Evolutionary conservation across 1,284 basidiomycete species (phyloP).

Genomic region (Ustilago hordei): DNA sequence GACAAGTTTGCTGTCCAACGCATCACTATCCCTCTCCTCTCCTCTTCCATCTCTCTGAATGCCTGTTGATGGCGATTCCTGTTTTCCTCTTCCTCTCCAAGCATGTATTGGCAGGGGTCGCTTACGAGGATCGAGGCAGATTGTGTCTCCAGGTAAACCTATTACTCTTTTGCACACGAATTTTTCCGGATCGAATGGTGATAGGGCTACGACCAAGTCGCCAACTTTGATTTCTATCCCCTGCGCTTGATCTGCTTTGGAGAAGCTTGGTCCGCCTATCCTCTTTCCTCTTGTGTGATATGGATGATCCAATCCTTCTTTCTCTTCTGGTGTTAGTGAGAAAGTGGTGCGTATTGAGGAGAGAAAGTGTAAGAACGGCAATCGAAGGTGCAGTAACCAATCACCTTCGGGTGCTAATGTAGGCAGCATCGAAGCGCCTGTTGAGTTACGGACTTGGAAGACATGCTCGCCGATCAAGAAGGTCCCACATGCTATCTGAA

Average conservation of each 20-base stretch:
- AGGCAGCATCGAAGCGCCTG: constrained; percentile 65
- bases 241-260: constrained; percentile 52
- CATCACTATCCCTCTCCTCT: not conserved
- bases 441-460: constrained; percentile 55
- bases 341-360: not conserved
- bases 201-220: constrained; percentile 82
- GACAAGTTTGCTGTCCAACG: constrained; percentile 12
- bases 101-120: constrained; percentile 23
- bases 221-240: constrained; percentile 72
- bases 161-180: constrained; percentile 90
- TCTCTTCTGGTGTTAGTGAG: not conserved
- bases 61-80: not conserved
- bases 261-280: constrained; percentile 23
- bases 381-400: constrained; percentile 52
- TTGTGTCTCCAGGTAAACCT: constrained; percentile 87
- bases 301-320: not conserved
- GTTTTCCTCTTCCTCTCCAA: constrained; percentile 20
- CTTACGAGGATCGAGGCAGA: constrained; percentile 83
- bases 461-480: constrained; percentile 58
- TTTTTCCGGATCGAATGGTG: constrained; percentile 78
- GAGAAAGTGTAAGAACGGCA: constrained; percentile 42
- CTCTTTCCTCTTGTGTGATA: constrained; percentile 1
- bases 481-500: constrained; percentile 49
- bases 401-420: constrained; percentile 61
- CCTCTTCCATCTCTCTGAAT: not conserved